phyloP scores from a whole-genome alignment of 1,284 basidiomycete species.

The Cutaneotrichosporon cutaneum region DNA sequence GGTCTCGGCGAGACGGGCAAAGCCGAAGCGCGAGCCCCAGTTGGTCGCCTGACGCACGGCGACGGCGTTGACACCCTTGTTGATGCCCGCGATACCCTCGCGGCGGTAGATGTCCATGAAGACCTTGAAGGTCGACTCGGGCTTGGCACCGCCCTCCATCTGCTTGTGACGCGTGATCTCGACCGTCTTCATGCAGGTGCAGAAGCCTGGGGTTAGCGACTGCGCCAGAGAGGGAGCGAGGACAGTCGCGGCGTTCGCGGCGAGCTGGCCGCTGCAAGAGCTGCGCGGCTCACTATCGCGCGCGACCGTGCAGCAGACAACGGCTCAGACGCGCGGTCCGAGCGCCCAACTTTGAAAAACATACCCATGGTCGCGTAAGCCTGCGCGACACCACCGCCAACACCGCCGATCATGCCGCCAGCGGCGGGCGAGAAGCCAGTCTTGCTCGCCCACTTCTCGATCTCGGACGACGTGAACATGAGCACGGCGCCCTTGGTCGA shows the following conservation, averaged over 20 bases:
- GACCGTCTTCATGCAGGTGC: conserved; percentile 97
- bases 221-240: conserved; percentile 1
- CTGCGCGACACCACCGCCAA: conserved; percentile 96
- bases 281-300: too few species aligned
- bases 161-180: conserved; percentile 98
- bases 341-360: too few species aligned
- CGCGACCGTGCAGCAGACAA: too few species aligned
- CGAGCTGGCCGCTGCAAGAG: too few species aligned
- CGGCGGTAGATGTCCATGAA: conserved; percentile 91
- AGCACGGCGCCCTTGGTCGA: conserved; percentile 97
- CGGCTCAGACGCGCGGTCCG: too few species aligned
- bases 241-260: too few species aligned
- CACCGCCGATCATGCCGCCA: conserved; percentile 90
- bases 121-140: conserved; percentile 90
- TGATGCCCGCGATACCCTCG: conserved; percentile 93
- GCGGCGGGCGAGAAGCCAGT: conserved; percentile 72
- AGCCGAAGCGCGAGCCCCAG: conserved; percentile 99
- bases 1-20: conserved; percentile 87
- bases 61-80: conserved; percentile 99
- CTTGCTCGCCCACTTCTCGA: conserved; percentile 69
- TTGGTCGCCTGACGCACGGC: conserved; percentile 97
- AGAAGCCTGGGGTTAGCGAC: conserved; percentile 69
- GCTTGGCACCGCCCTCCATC: conserved; percentile 80
- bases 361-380: conserved; percentile 99
- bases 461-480: conserved; percentile 91